Evolutionary conservation across 129 eudicot genomes (phyloP), one percentile per base, ranked within the genome.

Genomic region (Flaveria ramosissima): DNA sequence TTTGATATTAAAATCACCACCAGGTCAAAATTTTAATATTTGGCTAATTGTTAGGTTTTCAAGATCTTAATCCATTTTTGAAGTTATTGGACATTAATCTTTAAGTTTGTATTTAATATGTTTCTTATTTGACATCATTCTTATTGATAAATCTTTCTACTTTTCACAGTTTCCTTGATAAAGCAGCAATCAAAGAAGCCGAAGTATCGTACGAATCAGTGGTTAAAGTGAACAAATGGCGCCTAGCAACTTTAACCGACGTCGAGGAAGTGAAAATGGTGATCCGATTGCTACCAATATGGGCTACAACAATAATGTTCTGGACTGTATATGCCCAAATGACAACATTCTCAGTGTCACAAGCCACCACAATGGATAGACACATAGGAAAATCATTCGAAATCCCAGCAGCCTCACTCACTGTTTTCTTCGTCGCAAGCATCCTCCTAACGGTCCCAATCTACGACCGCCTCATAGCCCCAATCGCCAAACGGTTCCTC

Each of bases 241-340:
- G 47, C 57, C 76, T 88, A 14, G 86, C 97, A 39, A 89, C 96
- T 43, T 70, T 83, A 72, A 92, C 98, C 1, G 96, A 90, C 39
- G 92, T 92, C 0, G 98, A 92, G 70, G 98, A 92, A 78, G 98
- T 88, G 7, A 92, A 92, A 80, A 7, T 83, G 80, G 88, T 92
- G 43, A 46, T 90, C 7, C 65, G 89, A 75, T 86, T 92, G 94
- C 81, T 92, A 53, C 98, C 98, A 7, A 82, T 86, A 6, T 92
- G 98, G 98, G 96, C 92, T 50, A 88, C 98, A 1, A 83, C 92
- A 0, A 82, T 92, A n/a, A 74, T 92, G 55, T 89, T 89, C 52
- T 89, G 96, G 93, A 89, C 96, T 0, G 81, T 90, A 48, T 88
- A 90, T 80, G 98, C 98, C 78, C 98, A 92, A 79, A 88, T 88